Evolutionary conservation across 2,329 filamentous ascomycete genomes (phyloP).

Genomic region (Calonectria henricotiae): DNA sequence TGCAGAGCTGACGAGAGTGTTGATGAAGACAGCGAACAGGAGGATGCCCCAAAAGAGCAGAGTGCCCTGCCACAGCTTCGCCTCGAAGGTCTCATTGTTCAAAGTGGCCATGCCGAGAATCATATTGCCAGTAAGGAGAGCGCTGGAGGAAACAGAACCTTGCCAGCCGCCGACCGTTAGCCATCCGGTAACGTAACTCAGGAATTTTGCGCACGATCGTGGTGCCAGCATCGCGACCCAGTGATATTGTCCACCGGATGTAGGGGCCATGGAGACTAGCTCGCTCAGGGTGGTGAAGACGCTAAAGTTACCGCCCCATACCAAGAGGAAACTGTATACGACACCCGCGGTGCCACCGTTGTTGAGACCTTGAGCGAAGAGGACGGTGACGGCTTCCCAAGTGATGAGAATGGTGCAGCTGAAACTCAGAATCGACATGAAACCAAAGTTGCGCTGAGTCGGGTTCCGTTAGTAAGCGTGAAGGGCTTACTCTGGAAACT

Average conservation of each 20-base stretch:
- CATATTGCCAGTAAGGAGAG: constrained; percentile 65
- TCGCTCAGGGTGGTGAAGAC: constrained; percentile 62
- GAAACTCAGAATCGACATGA: constrained; percentile 68
- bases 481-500: not conserved
- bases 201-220: constrained; percentile 64
- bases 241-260: constrained; percentile 74
- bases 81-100: constrained; percentile 59
- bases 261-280: constrained; percentile 65
- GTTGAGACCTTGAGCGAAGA: constrained; percentile 57
- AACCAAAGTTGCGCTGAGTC: constrained; percentile 65
- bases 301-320: constrained; percentile 64
- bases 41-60: constrained; percentile 67
- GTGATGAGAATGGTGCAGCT: constrained; percentile 69
- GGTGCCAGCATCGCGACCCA: constrained; percentile 72
- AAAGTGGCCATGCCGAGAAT: constrained; percentile 56
- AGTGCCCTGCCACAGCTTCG: constrained; percentile 66
- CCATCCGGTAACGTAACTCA: constrained; percentile 70
- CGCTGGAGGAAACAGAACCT: constrained; percentile 55
- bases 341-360: constrained; percentile 64
- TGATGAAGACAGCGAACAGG: constrained; percentile 65
- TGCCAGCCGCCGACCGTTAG: constrained; percentile 68
- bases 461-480: constrained; percentile 7
- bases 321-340: constrained; percentile 67
- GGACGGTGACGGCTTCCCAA: constrained; percentile 65
- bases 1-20: constrained; percentile 63